Conservation (phyloP, 305 asterid genomes). For the Coffea humblotiana region DNA sequence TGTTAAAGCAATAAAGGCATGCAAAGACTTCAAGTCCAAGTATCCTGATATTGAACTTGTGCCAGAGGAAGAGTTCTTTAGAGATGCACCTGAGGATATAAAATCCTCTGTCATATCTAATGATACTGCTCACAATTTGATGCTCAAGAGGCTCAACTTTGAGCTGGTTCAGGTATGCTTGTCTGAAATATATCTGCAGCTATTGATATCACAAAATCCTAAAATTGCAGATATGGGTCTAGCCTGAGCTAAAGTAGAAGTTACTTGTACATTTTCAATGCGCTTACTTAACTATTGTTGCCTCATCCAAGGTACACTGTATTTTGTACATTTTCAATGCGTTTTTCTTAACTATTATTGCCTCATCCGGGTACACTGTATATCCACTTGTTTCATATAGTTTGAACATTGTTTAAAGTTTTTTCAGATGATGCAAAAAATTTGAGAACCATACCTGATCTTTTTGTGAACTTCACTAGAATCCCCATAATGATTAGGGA, state of each 20-base stretch:
- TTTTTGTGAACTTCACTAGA: no score
- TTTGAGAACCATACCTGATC: background rate
- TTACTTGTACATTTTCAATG: background rate
- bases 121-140: conserved; percentile 75
- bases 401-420: background rate
- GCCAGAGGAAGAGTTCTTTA: conserved; percentile 83
- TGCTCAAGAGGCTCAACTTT: conserved; percentile 90
- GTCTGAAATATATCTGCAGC: background rate
- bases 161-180: conserved; percentile 78
- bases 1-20: conserved; percentile 87
- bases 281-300: background rate
- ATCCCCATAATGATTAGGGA: background rate
- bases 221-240: background rate
- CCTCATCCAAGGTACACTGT: background rate
- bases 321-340: background rate
- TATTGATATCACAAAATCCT: background rate
- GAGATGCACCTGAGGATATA: conserved; percentile 80
- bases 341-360: background rate
- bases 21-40: conserved; percentile 84
- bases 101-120: conserved; percentile 61
- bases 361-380: background rate
- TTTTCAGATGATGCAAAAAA: background rate
- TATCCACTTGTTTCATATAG: background rate
- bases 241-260: background rate
- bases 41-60: conserved; percentile 78